Conservation (phyloP, 2,329 filamentous ascomycete genomes). For the Pyrenophora tritici-repentis region DNA sequence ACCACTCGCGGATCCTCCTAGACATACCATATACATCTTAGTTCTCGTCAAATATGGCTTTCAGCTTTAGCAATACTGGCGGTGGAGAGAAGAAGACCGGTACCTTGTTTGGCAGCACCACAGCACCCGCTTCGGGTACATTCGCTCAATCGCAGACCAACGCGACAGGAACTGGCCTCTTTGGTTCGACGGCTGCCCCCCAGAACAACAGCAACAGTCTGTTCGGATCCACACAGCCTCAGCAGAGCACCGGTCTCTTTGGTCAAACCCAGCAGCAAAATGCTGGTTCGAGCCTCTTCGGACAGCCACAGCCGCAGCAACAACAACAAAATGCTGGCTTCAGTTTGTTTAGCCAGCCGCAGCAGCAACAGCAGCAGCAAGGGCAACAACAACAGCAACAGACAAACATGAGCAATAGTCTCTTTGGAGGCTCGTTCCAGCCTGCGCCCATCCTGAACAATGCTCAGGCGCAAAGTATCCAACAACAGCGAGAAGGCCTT, state of each 20-base stretch:
- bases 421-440: conserved; percentile 45
- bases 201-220: conserved; percentile 27
- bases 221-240: conserved; percentile 23
- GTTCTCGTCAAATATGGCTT: conserved; percentile 31
- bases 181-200: conserved; percentile 22
- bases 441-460: conserved; percentile 38
- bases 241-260: conserved; percentile 28
- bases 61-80: conserved; percentile 35
- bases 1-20: neutral
- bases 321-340: conserved; percentile 47
- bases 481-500: conserved; percentile 45
- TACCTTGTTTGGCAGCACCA: conserved; percentile 45
- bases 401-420: conserved; percentile 47
- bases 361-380: conserved; percentile 42
- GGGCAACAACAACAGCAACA: conserved; percentile 48
- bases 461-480: conserved; percentile 40
- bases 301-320: conserved; percentile 24
- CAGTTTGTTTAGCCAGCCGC: conserved; percentile 46
- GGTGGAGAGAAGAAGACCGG: conserved; percentile 43
- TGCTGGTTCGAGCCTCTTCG: conserved; percentile 28
- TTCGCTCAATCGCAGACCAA: conserved; percentile 44
- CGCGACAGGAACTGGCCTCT: conserved; percentile 24
- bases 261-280: conserved; percentile 26
- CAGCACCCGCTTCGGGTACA: conserved; percentile 46
- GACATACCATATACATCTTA: neutral